Evolutionary conservation across 2,329 filamentous ascomycete genomes (phyloP).

Genomic region (Microcyclospora pomicola): DNA sequence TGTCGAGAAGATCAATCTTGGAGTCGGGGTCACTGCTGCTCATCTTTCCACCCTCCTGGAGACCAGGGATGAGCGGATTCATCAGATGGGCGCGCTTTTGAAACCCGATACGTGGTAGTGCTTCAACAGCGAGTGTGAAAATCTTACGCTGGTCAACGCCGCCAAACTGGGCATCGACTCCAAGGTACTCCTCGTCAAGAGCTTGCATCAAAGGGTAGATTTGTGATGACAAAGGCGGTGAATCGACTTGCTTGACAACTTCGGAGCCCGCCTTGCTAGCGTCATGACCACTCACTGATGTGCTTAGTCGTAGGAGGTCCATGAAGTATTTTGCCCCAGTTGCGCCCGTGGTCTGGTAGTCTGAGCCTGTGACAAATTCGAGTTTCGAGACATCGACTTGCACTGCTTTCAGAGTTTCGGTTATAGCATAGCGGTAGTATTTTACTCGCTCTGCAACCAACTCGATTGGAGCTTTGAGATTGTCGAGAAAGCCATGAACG

Average conservation of each 20-base stretch:
- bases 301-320: constrained; percentile 69
- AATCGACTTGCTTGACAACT: constrained; percentile 81
- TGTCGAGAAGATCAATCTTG: constrained; percentile 88
- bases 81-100: constrained; percentile 59
- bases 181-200: constrained; percentile 78
- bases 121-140: constrained; percentile 73
- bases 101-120: constrained; percentile 76
- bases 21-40: constrained; percentile 52
- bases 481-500: constrained; percentile 53
- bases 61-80: constrained; percentile 81
- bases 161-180: constrained; percentile 79
- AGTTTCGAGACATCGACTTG: constrained; percentile 67
- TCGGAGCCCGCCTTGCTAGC: constrained; percentile 86
- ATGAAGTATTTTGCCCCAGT: constrained; percentile 56
- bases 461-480: constrained; percentile 57
- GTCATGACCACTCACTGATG: constrained; percentile 60
- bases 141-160: constrained; percentile 78
- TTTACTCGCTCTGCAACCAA: constrained; percentile 67
- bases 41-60: constrained; percentile 71
- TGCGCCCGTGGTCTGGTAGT: constrained; percentile 49
- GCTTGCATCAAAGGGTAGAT: constrained; percentile 82
- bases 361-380: constrained; percentile 67
- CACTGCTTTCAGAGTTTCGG: constrained; percentile 59
- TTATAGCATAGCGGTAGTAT: constrained; percentile 72
- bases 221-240: constrained; percentile 58